Base-by-base conservation (phyloP, 2,329 filamentous ascomycete species). In the Nannizzia gypsea region DNA sequence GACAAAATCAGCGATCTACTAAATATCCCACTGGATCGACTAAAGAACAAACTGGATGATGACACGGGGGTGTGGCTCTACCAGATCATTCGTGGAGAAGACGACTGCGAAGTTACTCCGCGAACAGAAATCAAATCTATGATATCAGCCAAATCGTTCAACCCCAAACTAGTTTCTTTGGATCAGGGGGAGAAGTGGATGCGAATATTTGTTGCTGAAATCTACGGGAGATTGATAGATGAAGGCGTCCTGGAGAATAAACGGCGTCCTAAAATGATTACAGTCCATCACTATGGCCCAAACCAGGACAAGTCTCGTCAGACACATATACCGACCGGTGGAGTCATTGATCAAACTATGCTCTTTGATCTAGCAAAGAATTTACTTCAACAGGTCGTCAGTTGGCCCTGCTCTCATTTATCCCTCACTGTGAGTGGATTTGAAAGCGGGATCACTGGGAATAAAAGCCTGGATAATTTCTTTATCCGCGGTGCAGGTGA, bases 61-160 rank as follows among this genome's bases (percentile, higher is more conserved):
- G 90, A 95, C 50, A 93, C 88, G 0, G 92, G 89, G 1, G 78
- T 80, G 2, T 96, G 91, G 90, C 78, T 97, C 9, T 87, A 95
- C 73, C 84, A 87, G 59, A 87, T 86, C 9, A 86, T 97, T 58
- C 84, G 93, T 9, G 93, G 93, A 1, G 83, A 91, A 62, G 93
- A 99, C 71, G 77, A 79, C 56, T 93, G 87, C 67, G 91, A 96
- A 72, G 90, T 99, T 65, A 96, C 90, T 68, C 83, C 90, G 28
- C 81, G 92, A 57, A 96, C 90, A 1, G 89, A 93, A 68, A 96
- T 96, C 76, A 96, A 97, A 72, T 93, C 88, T 15, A 97, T 99
- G 91, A 79, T 97, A 13, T 96, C 90, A 1, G 91, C 93, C 20
- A 99, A 99, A 71, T 95, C 90, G 0, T 99, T 99, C 68, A 81